Conservation (phyloP, 345 rosid genomes). For the Dipteronia sinensis region DNA sequence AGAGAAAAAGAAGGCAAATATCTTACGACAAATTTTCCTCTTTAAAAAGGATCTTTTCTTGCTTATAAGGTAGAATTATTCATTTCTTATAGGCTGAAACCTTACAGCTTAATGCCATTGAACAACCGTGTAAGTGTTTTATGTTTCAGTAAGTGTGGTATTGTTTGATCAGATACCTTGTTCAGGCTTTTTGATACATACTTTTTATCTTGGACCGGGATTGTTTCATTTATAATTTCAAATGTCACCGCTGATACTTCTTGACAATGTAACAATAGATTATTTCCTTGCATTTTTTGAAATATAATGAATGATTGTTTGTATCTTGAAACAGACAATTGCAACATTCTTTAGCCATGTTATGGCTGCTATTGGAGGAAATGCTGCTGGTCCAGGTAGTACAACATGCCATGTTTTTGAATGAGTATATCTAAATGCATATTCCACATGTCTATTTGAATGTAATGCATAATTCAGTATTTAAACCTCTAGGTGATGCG, state of each 20-base stretch:
- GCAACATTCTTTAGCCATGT: constrained; percentile 54
- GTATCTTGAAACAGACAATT: constrained; percentile 36
- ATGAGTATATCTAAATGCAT: background rate
- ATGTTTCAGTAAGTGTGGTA: background rate
- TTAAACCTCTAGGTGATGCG: constrained; percentile 42
- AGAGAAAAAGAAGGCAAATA: background rate
- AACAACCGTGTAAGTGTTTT: background rate
- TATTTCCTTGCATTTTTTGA: constrained; percentile 16
- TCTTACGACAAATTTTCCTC: background rate
- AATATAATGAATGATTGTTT: constrained; percentile 4
- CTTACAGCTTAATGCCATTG: background rate
- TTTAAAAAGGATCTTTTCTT: too few relatives aligned
- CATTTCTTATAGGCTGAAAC: background rate
- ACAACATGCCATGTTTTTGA: background rate
- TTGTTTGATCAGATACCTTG: background rate
- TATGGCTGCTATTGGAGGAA: constrained; percentile 56
- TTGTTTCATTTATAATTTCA: constrained; percentile 5
- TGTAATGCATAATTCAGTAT: background rate
- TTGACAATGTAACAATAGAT: background rate
- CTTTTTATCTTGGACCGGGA: background rate
- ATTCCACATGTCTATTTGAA: constrained; percentile 6
- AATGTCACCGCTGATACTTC: background rate
- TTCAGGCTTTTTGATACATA: background rate
- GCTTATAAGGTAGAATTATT: background rate
- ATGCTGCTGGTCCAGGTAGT: constrained; percentile 56